Evolutionary conservation across 192 early-diverging fungal genomes (phyloP).

Genomic region (Coemansia sp.): DNA sequence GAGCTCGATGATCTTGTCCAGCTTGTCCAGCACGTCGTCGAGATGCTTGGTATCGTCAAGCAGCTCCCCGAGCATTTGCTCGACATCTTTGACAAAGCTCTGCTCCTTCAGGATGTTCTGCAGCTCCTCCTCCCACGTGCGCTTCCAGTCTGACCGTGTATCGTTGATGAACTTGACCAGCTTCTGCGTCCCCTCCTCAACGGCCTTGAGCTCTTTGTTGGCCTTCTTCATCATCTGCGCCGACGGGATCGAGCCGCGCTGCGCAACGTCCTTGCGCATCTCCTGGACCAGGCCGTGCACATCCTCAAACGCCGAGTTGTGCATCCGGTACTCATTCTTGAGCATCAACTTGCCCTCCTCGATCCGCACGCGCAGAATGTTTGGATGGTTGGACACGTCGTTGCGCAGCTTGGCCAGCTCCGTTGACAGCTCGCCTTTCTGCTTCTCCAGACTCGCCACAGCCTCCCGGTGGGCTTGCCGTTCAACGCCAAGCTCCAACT

Average conservation of each 20-base stretch:
- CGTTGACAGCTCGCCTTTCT: conserved; percentile 8
- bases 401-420: conserved; percentile 38
- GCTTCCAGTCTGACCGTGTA: conserved; percentile 70
- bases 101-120: conserved; percentile 79
- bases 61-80: conserved; percentile 64
- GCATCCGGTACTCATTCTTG: conserved; percentile 42
- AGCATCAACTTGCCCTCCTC: conserved; percentile 55
- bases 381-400: conserved; percentile 41
- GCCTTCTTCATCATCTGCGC: conserved; percentile 54
- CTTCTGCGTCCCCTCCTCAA: conserved; percentile 53
- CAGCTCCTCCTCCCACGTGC: conserved; percentile 79
- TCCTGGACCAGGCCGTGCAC: conserved; percentile 65
- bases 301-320: conserved; percentile 60
- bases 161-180: conserved; percentile 59
- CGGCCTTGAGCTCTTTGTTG: conserved; percentile 48
- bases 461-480: conserved; percentile 27
- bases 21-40: conserved; percentile 55
- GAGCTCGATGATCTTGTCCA: conserved; percentile 60
- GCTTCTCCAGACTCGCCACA: neutral
- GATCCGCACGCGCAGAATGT: conserved; percentile 49
- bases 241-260: conserved; percentile 62
- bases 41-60: conserved; percentile 61
- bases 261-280: conserved; percentile 68
- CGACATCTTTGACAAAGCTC: conserved; percentile 73
- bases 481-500: conserved; percentile 22